Conservation (phyloP, 2,329 filamentous ascomycete species). For the Colletotrichum horii region DNA sequence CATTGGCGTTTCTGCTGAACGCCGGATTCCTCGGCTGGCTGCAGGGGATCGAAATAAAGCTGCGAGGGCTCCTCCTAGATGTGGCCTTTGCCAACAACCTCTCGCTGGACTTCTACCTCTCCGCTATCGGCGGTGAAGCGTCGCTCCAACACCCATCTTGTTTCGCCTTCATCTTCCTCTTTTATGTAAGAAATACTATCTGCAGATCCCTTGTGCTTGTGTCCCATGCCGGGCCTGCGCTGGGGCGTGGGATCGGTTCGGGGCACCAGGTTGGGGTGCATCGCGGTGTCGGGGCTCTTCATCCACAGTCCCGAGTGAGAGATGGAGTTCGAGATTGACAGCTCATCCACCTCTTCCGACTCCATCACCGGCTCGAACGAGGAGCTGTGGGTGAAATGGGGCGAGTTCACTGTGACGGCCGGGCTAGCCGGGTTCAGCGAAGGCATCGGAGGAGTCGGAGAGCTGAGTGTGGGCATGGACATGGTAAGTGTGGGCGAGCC, state of each 20-base stretch:
- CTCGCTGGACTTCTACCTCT: constrained; percentile 67
- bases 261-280: constrained; percentile 22
- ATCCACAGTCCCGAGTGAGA: constrained; percentile 30
- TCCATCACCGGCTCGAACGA: constrained; percentile 45
- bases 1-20: not conserved
- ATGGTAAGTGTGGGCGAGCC: constrained; percentile 58
- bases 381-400: constrained; percentile 28
- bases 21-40: not conserved
- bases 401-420: constrained; percentile 23
- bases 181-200: constrained; percentile 74
- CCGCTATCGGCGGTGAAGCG: constrained; percentile 70
- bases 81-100: constrained; percentile 64
- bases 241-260: constrained; percentile 9
- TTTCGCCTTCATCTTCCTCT: constrained; percentile 63
- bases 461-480: constrained; percentile 35
- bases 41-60: not conserved
- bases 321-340: constrained; percentile 25
- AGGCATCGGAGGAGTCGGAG: constrained; percentile 26
- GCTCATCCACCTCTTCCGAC: constrained; percentile 35
- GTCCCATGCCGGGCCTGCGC: constrained; percentile 42
- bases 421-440: constrained; percentile 14
- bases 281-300: constrained; percentile 21
- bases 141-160: constrained; percentile 73
- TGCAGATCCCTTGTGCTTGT: constrained; percentile 60
- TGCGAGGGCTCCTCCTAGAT: constrained; percentile 37